These are phyloP conservation scores for Microcera coccophila DNA, from an alignment of 2,329 filamentous ascomycete genomes.

Conservation along the genomic window DNA sequence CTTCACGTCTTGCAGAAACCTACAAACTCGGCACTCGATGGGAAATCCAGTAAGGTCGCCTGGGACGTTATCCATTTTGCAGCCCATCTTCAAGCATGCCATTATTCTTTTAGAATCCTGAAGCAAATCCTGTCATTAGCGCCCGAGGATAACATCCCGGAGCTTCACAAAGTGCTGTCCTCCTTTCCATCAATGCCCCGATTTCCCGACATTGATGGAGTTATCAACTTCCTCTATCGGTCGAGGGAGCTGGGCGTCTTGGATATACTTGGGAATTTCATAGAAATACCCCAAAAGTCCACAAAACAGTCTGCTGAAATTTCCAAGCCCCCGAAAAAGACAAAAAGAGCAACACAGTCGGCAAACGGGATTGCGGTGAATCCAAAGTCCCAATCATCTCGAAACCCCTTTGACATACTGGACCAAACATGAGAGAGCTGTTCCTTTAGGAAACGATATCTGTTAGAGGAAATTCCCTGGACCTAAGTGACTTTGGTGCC, in stretches of 20 bases:
- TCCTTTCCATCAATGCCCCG: conserved; percentile 24
- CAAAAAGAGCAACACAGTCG: not conserved
- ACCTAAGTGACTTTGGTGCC: not conserved
- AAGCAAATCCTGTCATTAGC: conserved; percentile 32
- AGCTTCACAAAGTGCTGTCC: conserved; percentile 19
- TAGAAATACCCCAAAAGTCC: not conserved
- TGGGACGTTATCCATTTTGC: conserved; percentile 61
- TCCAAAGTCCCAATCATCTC: conserved; percentile 1
- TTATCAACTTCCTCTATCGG: conserved; percentile 22
- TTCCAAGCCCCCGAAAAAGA: not conserved
- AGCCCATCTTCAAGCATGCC: conserved; percentile 56
- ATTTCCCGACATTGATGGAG: conserved; percentile 22
- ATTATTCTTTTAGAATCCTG: conserved; percentile 58
- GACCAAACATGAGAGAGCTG: conserved; percentile 5
- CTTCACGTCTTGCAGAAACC: conserved; percentile 21
- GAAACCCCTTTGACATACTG: conserved; percentile 26
- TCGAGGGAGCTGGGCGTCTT: too few relatives aligned
- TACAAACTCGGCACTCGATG: not conserved
- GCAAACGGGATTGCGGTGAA: not conserved
- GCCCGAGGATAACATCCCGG: conserved; percentile 6
- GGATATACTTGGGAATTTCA: not conserved
- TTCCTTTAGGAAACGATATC: not conserved
- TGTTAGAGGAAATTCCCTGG: not conserved
- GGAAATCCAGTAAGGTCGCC: conserved; percentile 10
- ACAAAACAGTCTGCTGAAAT: not conserved